A percentile compares a stretch with the other conserved stretches of the same genome.
These are phyloP conservation scores for Kluyveromyces sp. DNA, from an alignment of 1,139 yeast genomes.

Conservation along the genomic window DNA sequence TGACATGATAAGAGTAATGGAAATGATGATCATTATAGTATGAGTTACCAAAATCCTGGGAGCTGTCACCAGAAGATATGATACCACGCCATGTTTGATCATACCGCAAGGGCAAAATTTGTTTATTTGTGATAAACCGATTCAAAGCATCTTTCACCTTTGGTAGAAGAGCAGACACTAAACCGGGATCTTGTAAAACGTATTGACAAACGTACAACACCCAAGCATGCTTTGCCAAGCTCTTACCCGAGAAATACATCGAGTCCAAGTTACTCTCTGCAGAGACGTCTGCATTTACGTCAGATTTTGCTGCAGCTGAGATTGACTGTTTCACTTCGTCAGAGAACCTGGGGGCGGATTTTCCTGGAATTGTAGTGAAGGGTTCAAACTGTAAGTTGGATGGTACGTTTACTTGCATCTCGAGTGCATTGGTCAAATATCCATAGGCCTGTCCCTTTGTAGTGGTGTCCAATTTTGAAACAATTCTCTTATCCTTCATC, in stretches of 20 bases:
- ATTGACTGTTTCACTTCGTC: constrained; percentile 38
- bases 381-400: constrained; percentile 49
- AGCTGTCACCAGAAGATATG: constrained; percentile 51
- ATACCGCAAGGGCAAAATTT: constrained; percentile 51
- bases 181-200: constrained; percentile 42
- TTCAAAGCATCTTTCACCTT: constrained; percentile 53
- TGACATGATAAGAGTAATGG: constrained; percentile 72
- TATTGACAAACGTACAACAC: constrained; percentile 56
- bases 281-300: constrained; percentile 47
- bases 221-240: constrained; percentile 68
- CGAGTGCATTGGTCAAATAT: constrained; percentile 43
- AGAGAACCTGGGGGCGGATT: constrained; percentile 35
- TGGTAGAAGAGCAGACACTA: constrained; percentile 44
- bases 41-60: constrained; percentile 66
- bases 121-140: constrained; percentile 50
- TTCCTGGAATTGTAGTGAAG: constrained; percentile 43
- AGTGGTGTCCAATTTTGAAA: constrained; percentile 51
- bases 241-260: constrained; percentile 73
- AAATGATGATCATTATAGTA: constrained; percentile 78
- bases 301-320: constrained; percentile 43
- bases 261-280: constrained; percentile 59
- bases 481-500: constrained; percentile 27
- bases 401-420: constrained; percentile 45
- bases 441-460: constrained; percentile 64
- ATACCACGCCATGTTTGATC: constrained; percentile 72